Conservation (phyloP, 1,139 yeast genomes). For the Candida sanyaensis region DNA sequence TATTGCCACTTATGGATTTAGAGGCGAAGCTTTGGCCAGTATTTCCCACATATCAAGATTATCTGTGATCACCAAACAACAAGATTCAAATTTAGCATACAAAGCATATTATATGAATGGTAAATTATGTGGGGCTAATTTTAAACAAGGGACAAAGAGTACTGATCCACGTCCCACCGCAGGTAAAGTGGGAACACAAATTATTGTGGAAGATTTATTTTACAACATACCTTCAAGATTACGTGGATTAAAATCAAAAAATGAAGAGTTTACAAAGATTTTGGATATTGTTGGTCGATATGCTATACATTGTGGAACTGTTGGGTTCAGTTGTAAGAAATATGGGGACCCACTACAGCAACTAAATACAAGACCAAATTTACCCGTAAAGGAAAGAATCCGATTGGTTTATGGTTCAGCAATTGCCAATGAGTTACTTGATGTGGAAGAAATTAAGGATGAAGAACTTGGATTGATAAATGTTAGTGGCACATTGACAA, state of each 20-base stretch:
- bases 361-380: slow-evolving; percentile 51
- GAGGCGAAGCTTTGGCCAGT: slow-evolving; percentile 63
- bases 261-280: slow-evolving; percentile 76
- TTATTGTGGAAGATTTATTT: slow-evolving; percentile 84
- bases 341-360: slow-evolving; percentile 66
- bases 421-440: slow-evolving; percentile 66
- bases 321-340: slow-evolving; percentile 80
- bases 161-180: slow-evolving; percentile 73
- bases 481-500: slow-evolving; percentile 66
- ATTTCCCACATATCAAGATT: slow-evolving; percentile 66
- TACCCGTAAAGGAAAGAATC: slow-evolving; percentile 63
- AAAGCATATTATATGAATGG: slow-evolving; percentile 70
- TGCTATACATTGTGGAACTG: slow-evolving; percentile 68
- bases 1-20: slow-evolving; percentile 58
- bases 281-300: slow-evolving; percentile 85
- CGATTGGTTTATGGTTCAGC: slow-evolving; percentile 70
- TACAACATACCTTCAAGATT: slow-evolving; percentile 84
- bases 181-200: slow-evolving; percentile 85
- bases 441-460: slow-evolving; percentile 34
- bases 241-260: slow-evolving; percentile 61
- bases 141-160: slow-evolving; percentile 20
- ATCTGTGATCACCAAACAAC: slow-evolving; percentile 75
- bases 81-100: slow-evolving; percentile 61
- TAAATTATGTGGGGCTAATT: slow-evolving; percentile 43
- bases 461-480: slow-evolving; percentile 43